Percentiles rank a stretch among this genome's conserved stretches.
Evolutionary conservation across 495 filamentous ascomycete genomes (phyloP).

Genomic region (Melanomma pulvis-pyrius): DNA sequence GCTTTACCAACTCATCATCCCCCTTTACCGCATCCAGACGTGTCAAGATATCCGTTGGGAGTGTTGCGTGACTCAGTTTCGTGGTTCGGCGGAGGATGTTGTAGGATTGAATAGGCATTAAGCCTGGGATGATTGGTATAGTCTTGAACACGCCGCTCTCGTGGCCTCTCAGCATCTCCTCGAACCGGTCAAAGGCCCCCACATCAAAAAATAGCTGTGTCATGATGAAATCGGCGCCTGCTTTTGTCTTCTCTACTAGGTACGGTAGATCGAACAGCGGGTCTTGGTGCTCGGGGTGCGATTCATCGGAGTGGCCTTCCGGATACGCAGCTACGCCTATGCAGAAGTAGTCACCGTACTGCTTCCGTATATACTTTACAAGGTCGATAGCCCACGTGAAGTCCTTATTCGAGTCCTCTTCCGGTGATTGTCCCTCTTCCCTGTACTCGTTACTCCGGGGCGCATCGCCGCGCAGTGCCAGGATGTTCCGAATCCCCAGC

Average conservation of each 20-base stretch:
- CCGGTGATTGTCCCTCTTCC: conserved; percentile 51
- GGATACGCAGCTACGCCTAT: conserved; percentile 93
- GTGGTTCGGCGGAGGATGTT: conserved; percentile 92
- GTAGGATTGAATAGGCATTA: conserved; percentile 98
- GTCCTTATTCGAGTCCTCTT: conserved; percentile 70
- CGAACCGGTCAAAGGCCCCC: conserved; percentile 76
- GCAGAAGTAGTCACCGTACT: conserved; percentile 94
- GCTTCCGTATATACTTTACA: conserved; percentile 82
- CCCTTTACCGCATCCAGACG: conserved; percentile 78
- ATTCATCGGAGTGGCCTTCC: conserved; percentile 93
- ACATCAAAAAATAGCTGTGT: conserved; percentile 97
- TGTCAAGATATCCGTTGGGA: conserved; percentile 69
- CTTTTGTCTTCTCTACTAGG: conserved; percentile 84
- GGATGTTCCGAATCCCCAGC: conserved; percentile 91
- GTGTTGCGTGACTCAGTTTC: conserved; percentile 87
- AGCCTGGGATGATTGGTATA: conserved; percentile 87
- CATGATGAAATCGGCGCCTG: conserved; percentile 97
- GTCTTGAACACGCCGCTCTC: conserved; percentile 83
- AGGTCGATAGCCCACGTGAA: conserved; percentile 91
- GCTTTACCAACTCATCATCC: conserved; percentile 91
- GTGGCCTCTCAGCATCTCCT: conserved; percentile 75
- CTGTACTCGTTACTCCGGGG: conserved; percentile 86
- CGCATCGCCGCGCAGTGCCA: conserved; percentile 92
- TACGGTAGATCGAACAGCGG: conserved; percentile 82
- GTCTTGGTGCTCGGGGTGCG: conserved; percentile 76